Percentiles rank a stretch among this genome's conserved stretches.
Evolutionary conservation across 2,329 filamentous ascomycete genomes (phyloP).

Genomic region (Stachybotrys chlorohalonatus): DNA sequence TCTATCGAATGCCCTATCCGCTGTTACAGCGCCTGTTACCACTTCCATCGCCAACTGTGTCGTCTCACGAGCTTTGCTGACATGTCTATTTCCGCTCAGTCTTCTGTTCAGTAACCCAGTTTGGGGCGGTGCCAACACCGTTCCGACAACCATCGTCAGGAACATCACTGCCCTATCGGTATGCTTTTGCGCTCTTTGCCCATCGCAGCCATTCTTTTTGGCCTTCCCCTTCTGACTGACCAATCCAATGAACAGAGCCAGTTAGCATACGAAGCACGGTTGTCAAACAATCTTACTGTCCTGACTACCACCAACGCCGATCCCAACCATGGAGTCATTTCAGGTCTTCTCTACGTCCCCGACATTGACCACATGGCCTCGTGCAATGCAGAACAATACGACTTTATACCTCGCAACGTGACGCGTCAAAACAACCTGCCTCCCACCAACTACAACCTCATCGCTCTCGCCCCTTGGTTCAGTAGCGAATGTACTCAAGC

Average conservation of each 20-base stretch:
- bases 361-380: constrained; percentile 47
- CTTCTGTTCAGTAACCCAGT: constrained; percentile 52
- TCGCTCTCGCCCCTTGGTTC: constrained; percentile 84
- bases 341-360: constrained; percentile 81
- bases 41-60: neutral
- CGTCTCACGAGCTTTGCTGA: constrained; percentile 6
- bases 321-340: constrained; percentile 50
- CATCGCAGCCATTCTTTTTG: neutral
- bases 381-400: constrained; percentile 54
- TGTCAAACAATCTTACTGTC: constrained; percentile 59
- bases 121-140: constrained; percentile 38
- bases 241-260: constrained; percentile 20
- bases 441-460: constrained; percentile 58
- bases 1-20: neutral
- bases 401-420: constrained; percentile 66
- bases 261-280: constrained; percentile 43
- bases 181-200: constrained; percentile 13
- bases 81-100: constrained; percentile 22
- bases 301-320: constrained; percentile 60
- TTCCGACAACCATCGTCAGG: constrained; percentile 44
- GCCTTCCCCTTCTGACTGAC: neutral
- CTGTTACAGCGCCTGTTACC: constrained; percentile 3
- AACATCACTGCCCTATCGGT: constrained; percentile 50
- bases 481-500: constrained; percentile 61
- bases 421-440: constrained; percentile 65